These are phyloP conservation scores for Larix sibirica DNA, from an alignment of 83 land plant species.

Conservation along the genomic window DNA sequence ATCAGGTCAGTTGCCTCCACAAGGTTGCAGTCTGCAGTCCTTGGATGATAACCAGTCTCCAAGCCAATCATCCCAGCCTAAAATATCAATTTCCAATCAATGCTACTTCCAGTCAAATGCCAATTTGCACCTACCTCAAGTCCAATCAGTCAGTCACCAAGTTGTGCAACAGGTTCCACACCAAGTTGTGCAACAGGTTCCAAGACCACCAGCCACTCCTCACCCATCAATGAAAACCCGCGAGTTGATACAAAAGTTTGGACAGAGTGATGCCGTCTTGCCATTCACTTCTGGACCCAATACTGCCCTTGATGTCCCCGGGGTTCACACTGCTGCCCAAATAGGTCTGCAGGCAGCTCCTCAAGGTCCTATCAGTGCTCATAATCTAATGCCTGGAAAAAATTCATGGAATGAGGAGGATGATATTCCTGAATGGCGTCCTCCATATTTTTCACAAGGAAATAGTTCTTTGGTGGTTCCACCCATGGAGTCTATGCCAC, in stretches of 20 bases:
- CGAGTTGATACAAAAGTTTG: slow-evolving; percentile 29
- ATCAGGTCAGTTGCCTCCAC: not conserved
- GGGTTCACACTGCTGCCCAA: not conserved
- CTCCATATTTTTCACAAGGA: slow-evolving; percentile 6
- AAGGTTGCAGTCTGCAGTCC: not conserved
- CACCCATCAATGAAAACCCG: slow-evolving; percentile 19
- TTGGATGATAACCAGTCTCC: not conserved
- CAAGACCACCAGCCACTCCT: slow-evolving; percentile 13
- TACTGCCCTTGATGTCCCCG: not conserved
- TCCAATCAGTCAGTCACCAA: not conserved
- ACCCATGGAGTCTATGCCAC: slow-evolving; percentile 7
- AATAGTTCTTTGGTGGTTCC: not conserved
- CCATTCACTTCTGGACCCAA: not conserved
- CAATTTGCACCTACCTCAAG: not conserved
- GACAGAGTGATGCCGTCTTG: slow-evolving; percentile 8
- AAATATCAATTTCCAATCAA: not conserved
- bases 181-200: not conserved
- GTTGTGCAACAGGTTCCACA: not conserved
- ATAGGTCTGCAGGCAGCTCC: not conserved
- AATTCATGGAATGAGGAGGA: slow-evolving; percentile 21
- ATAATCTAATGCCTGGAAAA: not conserved
- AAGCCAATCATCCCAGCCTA: not conserved
- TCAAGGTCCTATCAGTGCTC: not conserved
- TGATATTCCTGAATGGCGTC: slow-evolving; percentile 33
- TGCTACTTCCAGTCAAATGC: not conserved